Evolutionary conservation across 805 yeast genomes (phyloP).

Genomic region (Saccharomyces kudriavzevii): DNA sequence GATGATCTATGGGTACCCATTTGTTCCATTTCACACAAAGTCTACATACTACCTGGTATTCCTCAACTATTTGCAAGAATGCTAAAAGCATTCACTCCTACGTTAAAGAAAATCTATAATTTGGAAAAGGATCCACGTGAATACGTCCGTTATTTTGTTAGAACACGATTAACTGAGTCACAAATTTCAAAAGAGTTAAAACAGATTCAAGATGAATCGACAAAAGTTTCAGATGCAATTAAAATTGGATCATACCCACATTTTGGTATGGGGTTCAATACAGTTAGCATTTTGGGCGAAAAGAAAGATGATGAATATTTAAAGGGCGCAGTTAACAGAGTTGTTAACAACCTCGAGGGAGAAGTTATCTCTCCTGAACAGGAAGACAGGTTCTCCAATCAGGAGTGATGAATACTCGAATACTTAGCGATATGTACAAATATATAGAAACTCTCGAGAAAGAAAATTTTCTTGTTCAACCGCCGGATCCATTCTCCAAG

Average conservation of each 20-base stretch:
- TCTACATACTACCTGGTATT: slow-evolving; percentile 75
- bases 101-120: slow-evolving; percentile 32
- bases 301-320: slow-evolving; percentile 32
- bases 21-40: slow-evolving; percentile 54
- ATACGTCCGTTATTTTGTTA: slow-evolving; percentile 47
- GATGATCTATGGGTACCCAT: slow-evolving; percentile 78
- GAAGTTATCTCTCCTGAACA: slow-evolving; percentile 47
- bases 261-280: slow-evolving; percentile 50
- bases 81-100: slow-evolving; percentile 38
- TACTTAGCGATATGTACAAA: background rate
- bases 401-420: background rate
- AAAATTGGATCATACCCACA: slow-evolving; percentile 88
- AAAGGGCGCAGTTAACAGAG: slow-evolving; percentile 38
- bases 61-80: slow-evolving; percentile 62
- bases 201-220: slow-evolving; percentile 40
- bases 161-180: slow-evolving; percentile 54
- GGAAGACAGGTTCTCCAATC: slow-evolving; percentile 37
- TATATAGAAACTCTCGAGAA: background rate
- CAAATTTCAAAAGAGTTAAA: slow-evolving; percentile 59
- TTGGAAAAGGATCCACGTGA: slow-evolving; percentile 24
- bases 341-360: slow-evolving; percentile 46
- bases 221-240: slow-evolving; percentile 30
- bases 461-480: background rate
- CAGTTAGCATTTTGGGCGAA: slow-evolving; percentile 69
- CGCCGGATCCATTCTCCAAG: background rate